Conservation (phyloP, 768 basidiomycete genomes). For the Guyanaporus albipodus region DNA sequence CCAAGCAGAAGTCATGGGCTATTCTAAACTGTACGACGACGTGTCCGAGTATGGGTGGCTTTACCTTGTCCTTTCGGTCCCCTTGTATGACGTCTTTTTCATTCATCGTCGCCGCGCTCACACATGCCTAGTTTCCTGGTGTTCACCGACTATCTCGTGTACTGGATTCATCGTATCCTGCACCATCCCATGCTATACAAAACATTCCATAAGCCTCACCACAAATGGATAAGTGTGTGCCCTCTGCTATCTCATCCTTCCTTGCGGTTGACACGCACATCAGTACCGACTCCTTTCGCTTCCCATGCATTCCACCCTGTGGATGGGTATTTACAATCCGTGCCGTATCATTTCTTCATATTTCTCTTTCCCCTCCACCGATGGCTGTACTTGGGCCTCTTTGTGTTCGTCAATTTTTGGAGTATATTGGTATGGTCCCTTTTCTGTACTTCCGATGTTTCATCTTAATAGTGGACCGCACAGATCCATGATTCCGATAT, state of each 20-base stretch:
- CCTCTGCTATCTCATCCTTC: background rate
- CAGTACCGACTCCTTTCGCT: slow-evolving; percentile 96
- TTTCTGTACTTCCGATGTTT: background rate
- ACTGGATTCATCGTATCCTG: slow-evolving; percentile 93
- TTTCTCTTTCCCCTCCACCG: slow-evolving; percentile 91
- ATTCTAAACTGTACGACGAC: slow-evolving; percentile 73
- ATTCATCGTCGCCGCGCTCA: background rate
- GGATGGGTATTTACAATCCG: slow-evolving; percentile 90
- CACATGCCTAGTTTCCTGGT: slow-evolving; percentile 55
- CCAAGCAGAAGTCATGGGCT: slow-evolving; percentile 84
- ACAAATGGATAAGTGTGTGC: slow-evolving; percentile 90
- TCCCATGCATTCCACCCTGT: slow-evolving; percentile 97
- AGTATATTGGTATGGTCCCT: slow-evolving; percentile 67
- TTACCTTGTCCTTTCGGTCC: slow-evolving; percentile 65
- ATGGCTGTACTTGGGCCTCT: slow-evolving; percentile 75
- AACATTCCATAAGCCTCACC: slow-evolving; percentile 92
- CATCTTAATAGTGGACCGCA: background rate
- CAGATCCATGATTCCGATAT: slow-evolving; percentile 99
- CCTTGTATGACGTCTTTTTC: slow-evolving; percentile 49
- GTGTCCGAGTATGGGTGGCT: slow-evolving; percentile 75
- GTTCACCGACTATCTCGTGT: slow-evolving; percentile 91
- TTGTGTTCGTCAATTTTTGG: slow-evolving; percentile 94
- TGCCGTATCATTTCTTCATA: slow-evolving; percentile 93
- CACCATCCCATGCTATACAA: slow-evolving; percentile 90
- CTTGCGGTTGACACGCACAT: slow-evolving; percentile 6